phyloP scores from a whole-genome alignment of 2,329 filamentous ascomycete species.

The Trichophyton rubrum region DNA sequence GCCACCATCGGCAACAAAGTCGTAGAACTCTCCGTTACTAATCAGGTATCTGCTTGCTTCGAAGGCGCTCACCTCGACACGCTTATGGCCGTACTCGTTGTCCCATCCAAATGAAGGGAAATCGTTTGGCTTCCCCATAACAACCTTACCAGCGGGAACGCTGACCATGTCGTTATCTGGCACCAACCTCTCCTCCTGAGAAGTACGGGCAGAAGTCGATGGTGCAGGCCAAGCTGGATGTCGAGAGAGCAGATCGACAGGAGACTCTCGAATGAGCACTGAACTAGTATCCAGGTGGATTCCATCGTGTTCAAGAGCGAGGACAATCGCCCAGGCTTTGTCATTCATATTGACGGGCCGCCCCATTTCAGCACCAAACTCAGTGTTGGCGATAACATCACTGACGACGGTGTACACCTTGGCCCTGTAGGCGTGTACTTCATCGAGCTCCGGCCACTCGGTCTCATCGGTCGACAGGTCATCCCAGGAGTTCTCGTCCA shows the following conservation, averaged over 20 bases:
- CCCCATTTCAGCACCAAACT: not conserved
- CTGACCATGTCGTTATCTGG: not conserved
- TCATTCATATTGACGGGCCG: not conserved
- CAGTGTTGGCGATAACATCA: not conserved
- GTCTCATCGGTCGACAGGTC: not conserved
- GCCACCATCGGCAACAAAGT: not conserved
- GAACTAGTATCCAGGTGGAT: conserved; percentile 1
- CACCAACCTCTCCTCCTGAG: not conserved
- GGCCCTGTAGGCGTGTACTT: not conserved
- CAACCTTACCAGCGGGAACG: not conserved
- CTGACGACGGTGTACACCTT: not conserved
- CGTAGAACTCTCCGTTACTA: not conserved
- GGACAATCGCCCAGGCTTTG: not conserved
- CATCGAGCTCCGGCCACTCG: not conserved
- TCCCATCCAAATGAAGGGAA: not conserved
- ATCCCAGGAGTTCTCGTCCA: not conserved
- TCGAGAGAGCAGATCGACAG: not conserved
- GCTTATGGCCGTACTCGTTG: not conserved
- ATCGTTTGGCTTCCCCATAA: not conserved
- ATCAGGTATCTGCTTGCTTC: not conserved
- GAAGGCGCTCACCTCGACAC: not conserved
- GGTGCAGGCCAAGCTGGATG: not conserved
- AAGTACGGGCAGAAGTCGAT: not conserved
- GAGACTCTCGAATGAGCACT: not conserved
- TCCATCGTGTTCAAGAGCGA: not conserved